Percentiles rank a stretch among this genome's conserved stretches.
phyloP scores from a whole-genome alignment of 257 asterid genomes.

The Penstemon newberryi region DNA sequence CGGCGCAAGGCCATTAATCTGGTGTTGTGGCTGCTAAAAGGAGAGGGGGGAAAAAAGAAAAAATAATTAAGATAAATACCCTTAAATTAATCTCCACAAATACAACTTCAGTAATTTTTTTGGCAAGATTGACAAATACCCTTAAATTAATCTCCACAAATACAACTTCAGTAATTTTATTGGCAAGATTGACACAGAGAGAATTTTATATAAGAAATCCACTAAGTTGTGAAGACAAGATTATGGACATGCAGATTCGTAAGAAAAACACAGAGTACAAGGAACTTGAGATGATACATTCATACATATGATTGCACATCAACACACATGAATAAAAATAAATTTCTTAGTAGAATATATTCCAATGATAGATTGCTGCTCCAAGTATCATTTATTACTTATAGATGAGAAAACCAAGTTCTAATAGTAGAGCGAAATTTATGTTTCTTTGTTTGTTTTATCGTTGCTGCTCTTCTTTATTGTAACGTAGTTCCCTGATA shows the following conservation, averaged over 20 bases:
- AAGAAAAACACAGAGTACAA: neutral
- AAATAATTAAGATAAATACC: conserved; percentile 10
- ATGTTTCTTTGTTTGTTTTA: conserved; percentile 1
- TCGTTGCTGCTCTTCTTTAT: neutral
- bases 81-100: neutral
- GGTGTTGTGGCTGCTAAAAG: conserved; percentile 61
- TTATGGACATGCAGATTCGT: neutral
- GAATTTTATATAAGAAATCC: neutral
- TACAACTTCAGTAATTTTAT: neutral
- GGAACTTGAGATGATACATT: neutral
- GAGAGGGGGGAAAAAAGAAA: neutral
- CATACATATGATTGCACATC: neutral
- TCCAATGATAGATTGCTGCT: neutral
- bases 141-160: neutral
- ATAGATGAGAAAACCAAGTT: neutral
- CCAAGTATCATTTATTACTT: neutral
- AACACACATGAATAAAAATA: neutral
- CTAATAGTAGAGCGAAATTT: neutral
- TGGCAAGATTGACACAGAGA: neutral
- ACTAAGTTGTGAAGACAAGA: neutral
- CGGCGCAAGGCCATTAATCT: conserved; percentile 70
- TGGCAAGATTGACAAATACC: neutral
- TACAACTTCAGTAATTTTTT: neutral
- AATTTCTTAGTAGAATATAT: neutral
- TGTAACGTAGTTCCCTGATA: neutral